Percentiles rank a stretch among this genome's conserved stretches.
Evolutionary conservation across 1,284 basidiomycete species (phyloP).

Genomic region (Sporisorium sorghi): DNA sequence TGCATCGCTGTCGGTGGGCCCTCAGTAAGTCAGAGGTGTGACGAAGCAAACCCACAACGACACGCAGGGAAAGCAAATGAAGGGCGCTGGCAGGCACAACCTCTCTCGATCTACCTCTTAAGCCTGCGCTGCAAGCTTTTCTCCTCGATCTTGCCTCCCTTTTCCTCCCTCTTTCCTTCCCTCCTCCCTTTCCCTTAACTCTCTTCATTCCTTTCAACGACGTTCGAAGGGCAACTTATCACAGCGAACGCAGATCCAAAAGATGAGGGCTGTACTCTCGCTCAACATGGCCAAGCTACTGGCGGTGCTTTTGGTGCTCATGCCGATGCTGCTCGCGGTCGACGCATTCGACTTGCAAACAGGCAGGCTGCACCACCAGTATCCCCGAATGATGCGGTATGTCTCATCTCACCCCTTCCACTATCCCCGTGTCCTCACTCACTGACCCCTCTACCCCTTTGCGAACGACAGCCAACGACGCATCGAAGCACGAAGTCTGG

Average conservation of each 20-base stretch:
- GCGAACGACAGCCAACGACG: slow-evolving; percentile 8
- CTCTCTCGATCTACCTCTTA: background rate
- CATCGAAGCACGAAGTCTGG: too few relatives aligned
- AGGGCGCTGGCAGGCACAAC: background rate
- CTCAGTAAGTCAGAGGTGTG: background rate
- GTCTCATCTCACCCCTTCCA: background rate
- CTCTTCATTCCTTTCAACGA: background rate
- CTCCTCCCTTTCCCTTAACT: background rate
- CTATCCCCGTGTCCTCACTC: background rate
- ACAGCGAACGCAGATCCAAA: background rate
- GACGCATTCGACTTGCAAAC: slow-evolving; percentile 4
- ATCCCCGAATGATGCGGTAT: slow-evolving; percentile 16
- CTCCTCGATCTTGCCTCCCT: background rate
- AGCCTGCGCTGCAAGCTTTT: background rate
- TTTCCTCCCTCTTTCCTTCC: background rate
- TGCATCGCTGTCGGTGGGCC: background rate
- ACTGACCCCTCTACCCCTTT: background rate
- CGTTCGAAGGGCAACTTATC: background rate
- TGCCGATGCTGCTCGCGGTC: slow-evolving; percentile 19
- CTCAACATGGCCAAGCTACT: slow-evolving; percentile 30
- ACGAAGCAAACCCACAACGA: background rate
- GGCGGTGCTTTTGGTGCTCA: slow-evolving; percentile 14
- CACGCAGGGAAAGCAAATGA: background rate
- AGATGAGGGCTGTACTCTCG: slow-evolving; percentile 18
- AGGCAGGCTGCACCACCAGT: background rate